phyloP scores from a whole-genome alignment of 352 stramenopile species.

The Phytophthora pseudosyringae region DNA sequence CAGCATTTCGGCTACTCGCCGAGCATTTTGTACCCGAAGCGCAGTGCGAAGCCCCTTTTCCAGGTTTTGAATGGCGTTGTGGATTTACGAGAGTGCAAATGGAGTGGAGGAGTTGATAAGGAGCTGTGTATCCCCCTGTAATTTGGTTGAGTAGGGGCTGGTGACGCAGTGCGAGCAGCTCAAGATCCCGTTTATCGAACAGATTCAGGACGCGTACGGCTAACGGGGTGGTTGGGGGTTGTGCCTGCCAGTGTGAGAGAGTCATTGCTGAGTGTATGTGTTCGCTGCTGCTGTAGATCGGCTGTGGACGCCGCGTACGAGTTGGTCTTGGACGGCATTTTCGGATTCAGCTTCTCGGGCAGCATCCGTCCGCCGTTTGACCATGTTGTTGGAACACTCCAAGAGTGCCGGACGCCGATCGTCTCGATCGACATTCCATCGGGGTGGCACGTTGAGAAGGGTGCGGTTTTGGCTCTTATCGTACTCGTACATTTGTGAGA shows the following conservation, averaged over 20 bases:
- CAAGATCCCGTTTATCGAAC: conserved; percentile 80
- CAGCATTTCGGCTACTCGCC: conserved; percentile 97
- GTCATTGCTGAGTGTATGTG: conserved; percentile 2
- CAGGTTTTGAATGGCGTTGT: conserved; percentile 42
- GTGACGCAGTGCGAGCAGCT: conserved; percentile 80
- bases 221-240: conserved; percentile 5
- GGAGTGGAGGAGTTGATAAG: neutral
- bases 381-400: conserved; percentile 78
- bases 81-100: neutral
- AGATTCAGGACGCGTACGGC: conserved; percentile 52
- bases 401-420: conserved; percentile 75
- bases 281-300: conserved; percentile 29
- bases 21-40: conserved; percentile 96
- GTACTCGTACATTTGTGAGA: neutral
- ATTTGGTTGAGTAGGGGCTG: conserved; percentile 48
- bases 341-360: conserved; percentile 98
- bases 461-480: conserved; percentile 29
- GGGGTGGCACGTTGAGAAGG: conserved; percentile 96
- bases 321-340: conserved; percentile 98
- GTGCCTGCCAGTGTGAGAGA: neutral
- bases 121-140: neutral
- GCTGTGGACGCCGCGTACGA: conserved; percentile 74
- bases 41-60: conserved; percentile 77
- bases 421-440: conserved; percentile 98
- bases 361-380: conserved; percentile 92